phyloP scores from a whole-genome alignment of 768 basidiomycete species.

The Hygrophorus pudorinus region DNA sequence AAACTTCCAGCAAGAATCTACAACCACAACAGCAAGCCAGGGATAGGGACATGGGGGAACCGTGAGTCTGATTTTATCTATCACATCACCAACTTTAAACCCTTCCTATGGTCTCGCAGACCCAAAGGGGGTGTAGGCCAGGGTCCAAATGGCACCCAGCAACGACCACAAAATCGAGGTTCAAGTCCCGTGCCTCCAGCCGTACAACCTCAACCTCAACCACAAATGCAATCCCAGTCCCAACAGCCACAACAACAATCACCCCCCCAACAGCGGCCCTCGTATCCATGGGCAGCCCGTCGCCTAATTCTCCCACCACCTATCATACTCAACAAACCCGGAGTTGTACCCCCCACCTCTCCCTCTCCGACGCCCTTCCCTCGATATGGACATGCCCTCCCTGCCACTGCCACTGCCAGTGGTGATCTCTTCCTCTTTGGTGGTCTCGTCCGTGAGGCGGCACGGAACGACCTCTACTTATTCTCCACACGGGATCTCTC shows the following conservation, averaged over 20 bases:
- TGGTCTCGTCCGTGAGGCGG: constrained; percentile 84
- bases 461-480: constrained; percentile 90
- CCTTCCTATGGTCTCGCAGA: constrained; percentile 2
- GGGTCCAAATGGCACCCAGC: constrained; percentile 17
- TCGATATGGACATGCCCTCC: constrained; percentile 90
- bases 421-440: constrained; percentile 97
- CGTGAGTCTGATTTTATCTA: constrained; percentile 20
- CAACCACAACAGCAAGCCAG: constrained; percentile 14
- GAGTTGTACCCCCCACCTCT: constrained; percentile 48
- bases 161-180: constrained; percentile 27
- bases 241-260: constrained; percentile 4
- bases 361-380: constrained; percentile 89
- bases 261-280: constrained; percentile 37
- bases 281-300: constrained; percentile 79
- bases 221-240: not conserved
- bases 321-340: constrained; percentile 51
- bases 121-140: constrained; percentile 1
- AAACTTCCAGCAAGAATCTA: constrained; percentile 26
- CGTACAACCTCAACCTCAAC: constrained; percentile 16
- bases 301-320: constrained; percentile 65
- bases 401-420: constrained; percentile 59
- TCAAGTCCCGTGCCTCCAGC: constrained; percentile 16
- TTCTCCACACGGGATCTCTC: constrained; percentile 73
- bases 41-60: constrained; percentile 17
- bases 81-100: not conserved